phyloP scores from a whole-genome alignment of 2,329 filamentous ascomycete species.

The Colletotrichum sp. region DNA sequence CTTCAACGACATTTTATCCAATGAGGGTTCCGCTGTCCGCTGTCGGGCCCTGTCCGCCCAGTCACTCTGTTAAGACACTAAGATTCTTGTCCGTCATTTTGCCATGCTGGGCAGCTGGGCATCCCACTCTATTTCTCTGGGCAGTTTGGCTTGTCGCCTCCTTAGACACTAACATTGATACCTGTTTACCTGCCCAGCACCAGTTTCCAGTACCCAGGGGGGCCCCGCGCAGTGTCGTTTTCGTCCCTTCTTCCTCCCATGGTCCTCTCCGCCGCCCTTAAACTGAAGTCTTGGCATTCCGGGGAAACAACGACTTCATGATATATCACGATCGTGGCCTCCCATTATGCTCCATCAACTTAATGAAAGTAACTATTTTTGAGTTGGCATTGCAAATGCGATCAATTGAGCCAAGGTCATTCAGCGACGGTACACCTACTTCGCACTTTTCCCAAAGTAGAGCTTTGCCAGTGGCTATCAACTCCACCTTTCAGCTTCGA shows the following conservation, averaged over 20 bases:
- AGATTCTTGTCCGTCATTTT: not conserved
- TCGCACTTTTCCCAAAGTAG: not conserved
- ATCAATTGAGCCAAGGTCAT: not conserved
- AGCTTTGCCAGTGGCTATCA: not conserved
- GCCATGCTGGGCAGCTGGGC: conserved; percentile 1
- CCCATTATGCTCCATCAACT: not conserved
- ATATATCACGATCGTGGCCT: not conserved
- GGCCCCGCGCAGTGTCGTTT: not conserved
- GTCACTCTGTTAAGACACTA: conserved; percentile 5
- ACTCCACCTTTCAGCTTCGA: not conserved
- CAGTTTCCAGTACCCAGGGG: not conserved
- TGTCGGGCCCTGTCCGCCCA: not conserved
- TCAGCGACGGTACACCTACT: fast-evolving
- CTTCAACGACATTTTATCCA: not conserved
- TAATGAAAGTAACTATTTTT: not conserved
- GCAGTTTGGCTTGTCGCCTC: not conserved
- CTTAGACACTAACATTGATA: not conserved
- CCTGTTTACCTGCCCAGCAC: not conserved
- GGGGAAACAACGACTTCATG: not conserved
- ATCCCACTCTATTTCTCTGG: conserved; percentile 2
- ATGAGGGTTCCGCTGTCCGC: not conserved
- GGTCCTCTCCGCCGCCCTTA: not conserved
- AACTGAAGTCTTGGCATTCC: not conserved
- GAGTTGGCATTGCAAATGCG: not conserved
- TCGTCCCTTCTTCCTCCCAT: not conserved